phyloP scores from a whole-genome alignment of 1,284 basidiomycete genomes.

The Ustilago tritici region DNA sequence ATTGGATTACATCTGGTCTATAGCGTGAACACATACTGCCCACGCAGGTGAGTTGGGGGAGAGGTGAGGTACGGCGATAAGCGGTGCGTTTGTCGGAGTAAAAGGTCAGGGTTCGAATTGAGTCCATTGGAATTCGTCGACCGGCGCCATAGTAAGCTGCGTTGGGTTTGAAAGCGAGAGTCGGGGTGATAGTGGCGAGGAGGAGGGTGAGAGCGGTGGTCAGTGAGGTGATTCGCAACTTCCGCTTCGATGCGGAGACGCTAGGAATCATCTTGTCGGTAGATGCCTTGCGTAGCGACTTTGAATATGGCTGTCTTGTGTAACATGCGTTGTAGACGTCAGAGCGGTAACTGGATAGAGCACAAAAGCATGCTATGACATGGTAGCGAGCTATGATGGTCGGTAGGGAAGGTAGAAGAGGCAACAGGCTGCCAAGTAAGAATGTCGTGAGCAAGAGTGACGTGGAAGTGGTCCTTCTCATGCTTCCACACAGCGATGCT shows the following conservation, averaged over 20 bases:
- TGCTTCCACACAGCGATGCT: constrained; percentile 7
- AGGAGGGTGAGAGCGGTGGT: not conserved
- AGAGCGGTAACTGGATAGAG: too few species aligned
- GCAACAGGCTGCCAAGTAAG: not conserved
- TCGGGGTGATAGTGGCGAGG: not conserved
- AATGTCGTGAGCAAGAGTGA: constrained; percentile 8
- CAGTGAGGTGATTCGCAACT: not conserved
- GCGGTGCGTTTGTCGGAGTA: constrained; percentile 78
- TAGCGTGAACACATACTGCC: constrained; percentile 81
- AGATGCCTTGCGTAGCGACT: not conserved
- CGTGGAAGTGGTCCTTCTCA: constrained; percentile 20
- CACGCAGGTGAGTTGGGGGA: constrained; percentile 83
- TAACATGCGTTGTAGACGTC: too few species aligned
- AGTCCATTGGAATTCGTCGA: constrained; percentile 33
- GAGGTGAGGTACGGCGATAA: constrained; percentile 76
- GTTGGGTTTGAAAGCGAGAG: constrained; percentile 17
- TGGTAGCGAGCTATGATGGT: not conserved
- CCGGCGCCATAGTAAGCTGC: constrained; percentile 35
- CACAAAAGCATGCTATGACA: not conserved
- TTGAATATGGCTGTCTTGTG: not conserved
- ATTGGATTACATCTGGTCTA: constrained; percentile 87
- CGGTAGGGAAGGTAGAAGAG: not conserved
- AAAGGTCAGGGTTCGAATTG: constrained; percentile 82
- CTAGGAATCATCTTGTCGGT: not conserved
- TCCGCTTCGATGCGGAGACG: not conserved